Percentiles rank a stretch among this genome's conserved stretches.
phyloP scores from a whole-genome alignment of 2,329 filamentous ascomycete species.

The Trichoderma koningii region DNA sequence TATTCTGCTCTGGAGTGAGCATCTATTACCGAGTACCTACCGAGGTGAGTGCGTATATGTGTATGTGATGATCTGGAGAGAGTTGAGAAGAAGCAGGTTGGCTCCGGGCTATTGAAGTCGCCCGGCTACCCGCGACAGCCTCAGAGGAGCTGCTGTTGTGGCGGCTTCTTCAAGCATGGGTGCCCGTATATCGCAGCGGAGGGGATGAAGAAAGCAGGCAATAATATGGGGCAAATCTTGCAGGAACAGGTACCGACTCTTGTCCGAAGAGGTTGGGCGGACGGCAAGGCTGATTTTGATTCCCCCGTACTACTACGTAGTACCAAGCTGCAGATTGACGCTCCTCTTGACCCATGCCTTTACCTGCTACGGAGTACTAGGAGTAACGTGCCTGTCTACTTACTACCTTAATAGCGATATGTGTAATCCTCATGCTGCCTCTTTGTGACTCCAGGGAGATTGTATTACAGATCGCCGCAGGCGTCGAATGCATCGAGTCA shows the following conservation, averaged over 20 bases:
- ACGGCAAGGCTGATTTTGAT: conserved; percentile 3
- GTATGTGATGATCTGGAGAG: no score
- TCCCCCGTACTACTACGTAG: background rate
- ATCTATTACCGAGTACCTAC: background rate
- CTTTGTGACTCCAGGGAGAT: background rate
- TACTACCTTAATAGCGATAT: no score
- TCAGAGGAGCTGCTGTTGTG: no score
- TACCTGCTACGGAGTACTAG: no score
- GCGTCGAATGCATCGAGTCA: background rate
- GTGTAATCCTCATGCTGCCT: background rate
- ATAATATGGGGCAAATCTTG: conserved; percentile 19
- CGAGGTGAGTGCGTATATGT: no score
- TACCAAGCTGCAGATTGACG: background rate
- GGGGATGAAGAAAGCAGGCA: background rate
- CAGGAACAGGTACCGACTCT: background rate
- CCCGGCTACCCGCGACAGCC: no score
- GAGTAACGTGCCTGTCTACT: no score
- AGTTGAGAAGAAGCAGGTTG: no score
- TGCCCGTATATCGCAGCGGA: background rate
- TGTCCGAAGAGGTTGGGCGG: background rate
- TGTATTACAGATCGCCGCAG: background rate
- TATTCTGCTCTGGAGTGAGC: no score
- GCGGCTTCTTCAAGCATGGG: no score
- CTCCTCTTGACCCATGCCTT: background rate
- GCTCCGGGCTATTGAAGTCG: no score